These are phyloP conservation scores for Geosmithia morbida DNA, from an alignment of 2,329 filamentous ascomycete genomes.

Conservation along the genomic window DNA sequence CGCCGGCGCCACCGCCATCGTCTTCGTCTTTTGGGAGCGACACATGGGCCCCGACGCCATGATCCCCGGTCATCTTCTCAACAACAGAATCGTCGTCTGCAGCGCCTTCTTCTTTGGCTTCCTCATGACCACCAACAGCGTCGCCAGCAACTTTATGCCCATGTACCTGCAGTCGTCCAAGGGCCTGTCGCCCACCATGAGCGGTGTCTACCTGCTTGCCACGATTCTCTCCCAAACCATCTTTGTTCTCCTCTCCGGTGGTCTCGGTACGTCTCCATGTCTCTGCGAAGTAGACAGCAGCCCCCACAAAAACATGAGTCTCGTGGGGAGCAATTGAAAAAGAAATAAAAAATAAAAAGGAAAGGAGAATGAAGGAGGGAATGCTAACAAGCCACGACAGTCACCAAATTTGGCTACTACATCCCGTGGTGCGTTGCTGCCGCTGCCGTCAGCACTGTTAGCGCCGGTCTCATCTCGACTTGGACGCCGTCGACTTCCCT, in stretches of 20 bases:
- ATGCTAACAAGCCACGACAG: neutral
- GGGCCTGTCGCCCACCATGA: constrained; percentile 11
- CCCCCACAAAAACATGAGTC: neutral
- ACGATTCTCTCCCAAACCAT: constrained; percentile 7
- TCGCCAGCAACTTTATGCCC: constrained; percentile 27
- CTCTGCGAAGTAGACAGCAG: neutral
- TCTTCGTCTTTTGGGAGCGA: constrained; percentile 16
- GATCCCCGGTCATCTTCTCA: constrained; percentile 9
- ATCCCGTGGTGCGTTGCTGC: constrained; percentile 15
- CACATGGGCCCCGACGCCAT: constrained; percentile 22
- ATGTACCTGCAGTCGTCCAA: constrained; percentile 33
- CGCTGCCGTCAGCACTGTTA: constrained; percentile 18
- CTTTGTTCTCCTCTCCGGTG: constrained; percentile 11
- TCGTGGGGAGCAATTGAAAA: no score
- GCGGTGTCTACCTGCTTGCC: constrained; percentile 14
- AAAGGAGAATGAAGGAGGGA: no score
- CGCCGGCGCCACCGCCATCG: constrained; percentile 12
- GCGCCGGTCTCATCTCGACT: constrained; percentile 22
- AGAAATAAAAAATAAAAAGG: no score
- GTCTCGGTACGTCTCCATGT: constrained; percentile 7
- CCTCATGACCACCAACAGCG: constrained; percentile 24
- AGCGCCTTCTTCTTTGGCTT: constrained; percentile 12
- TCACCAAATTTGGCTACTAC: constrained; percentile 6
- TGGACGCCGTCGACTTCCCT: constrained; percentile 14
- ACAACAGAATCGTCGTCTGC: constrained; percentile 3